Evolutionary conservation across 2,329 filamentous ascomycete species (phyloP), one percentile per base, ranked within the genome.

Genomic region (Lasiodiplodia theobromae): DNA sequence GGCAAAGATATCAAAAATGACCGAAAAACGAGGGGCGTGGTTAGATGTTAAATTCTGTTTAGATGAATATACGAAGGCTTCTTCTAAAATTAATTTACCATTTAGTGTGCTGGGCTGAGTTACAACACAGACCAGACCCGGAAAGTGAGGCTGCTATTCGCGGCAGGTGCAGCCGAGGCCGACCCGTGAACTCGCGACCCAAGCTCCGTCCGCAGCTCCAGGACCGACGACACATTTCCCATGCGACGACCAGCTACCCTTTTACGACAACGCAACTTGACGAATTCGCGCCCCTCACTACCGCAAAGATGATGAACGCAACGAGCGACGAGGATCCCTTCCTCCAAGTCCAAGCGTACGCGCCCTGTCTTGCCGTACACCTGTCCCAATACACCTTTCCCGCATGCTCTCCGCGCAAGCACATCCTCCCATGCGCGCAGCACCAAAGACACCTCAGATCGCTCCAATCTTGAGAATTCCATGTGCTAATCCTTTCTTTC

Each of bases 301-400:
- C 57, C 37, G 25, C 49, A 71, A 76, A 66, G 2, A 81, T 79
- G 76, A 80, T 80, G 77, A 74, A 77, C 57, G 76, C 76, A 23
- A 71, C 78, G 21, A 77, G 74, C 53, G 75, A 80, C 37, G 77
- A 83, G 71, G 84, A 86, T 72, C 84, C 84, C 37, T 86, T 85
- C 74, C 77, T 84, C 69, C 81, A 84, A 72, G 83, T 84, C 47
- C 84, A 85, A 74, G 79, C 82, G 80, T 82, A 74, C 70, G 79
- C 70, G 37, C 23, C 16, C 47, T 25, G 31, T 47, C 51, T 56
- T 25, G 38, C 16, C 38, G 53, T 4, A 58, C 38, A 21, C 31
- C 8, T 8, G 25, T 12, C 60, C 28, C 18, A 65, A 31, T 16
- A 37, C 31, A n/a, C 57, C 21, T 49, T 18, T 63, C 40, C 37